Conservation (phyloP, 768 basidiomycete species). For the Tylopilus felleus region DNA sequence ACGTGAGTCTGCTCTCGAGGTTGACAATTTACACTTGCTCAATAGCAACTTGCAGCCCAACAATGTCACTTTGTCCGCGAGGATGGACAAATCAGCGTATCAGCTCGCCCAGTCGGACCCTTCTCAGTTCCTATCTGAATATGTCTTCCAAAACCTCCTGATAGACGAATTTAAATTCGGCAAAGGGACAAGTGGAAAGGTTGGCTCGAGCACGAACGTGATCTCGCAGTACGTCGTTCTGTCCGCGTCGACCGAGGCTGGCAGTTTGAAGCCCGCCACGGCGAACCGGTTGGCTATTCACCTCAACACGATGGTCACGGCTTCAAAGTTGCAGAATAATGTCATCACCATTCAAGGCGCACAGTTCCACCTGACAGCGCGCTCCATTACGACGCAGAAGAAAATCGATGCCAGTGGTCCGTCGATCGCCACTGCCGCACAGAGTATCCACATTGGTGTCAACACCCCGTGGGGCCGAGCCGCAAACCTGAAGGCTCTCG, state of each 20-base stretch:
- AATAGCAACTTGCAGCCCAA: no score
- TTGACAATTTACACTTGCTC: no score
- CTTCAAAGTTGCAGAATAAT: background rate
- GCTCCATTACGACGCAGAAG: background rate
- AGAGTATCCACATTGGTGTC: background rate
- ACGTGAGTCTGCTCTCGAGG: no score
- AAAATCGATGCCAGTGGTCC: background rate
- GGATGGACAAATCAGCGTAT: background rate
- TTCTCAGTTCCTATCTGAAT: background rate
- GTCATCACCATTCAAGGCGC: background rate
- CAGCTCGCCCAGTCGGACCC: background rate
- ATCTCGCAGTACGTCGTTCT: background rate
- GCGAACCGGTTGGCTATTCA: constrained; percentile 1
- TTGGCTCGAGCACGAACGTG: constrained; percentile 1
- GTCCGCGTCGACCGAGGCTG: background rate
- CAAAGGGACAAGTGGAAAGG: background rate
- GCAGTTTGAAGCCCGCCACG: no score
- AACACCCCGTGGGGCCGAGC: background rate
- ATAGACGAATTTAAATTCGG: constrained; percentile 7
- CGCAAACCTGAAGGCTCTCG: constrained; percentile 1
- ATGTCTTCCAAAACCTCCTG: background rate
- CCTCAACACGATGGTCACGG: background rate
- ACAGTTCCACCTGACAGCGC: background rate
- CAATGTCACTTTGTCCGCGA: no score
- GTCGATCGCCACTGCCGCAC: background rate